Conservation (phyloP, 495 filamentous ascomycete species). For the Neurospora cerealis region DNA sequence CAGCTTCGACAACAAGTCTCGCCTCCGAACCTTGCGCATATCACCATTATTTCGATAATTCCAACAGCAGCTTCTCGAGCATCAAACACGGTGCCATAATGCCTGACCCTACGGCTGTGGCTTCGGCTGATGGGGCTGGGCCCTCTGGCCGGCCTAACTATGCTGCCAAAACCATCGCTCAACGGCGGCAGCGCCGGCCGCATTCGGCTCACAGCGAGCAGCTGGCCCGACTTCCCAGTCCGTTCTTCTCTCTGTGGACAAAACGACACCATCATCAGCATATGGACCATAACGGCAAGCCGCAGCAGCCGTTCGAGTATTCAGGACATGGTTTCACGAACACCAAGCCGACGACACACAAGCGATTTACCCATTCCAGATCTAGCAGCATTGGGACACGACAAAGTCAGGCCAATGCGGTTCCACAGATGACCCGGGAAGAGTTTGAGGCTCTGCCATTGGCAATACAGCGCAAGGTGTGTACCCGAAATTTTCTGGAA, state of each 20-base stretch:
- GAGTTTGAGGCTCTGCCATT: constrained; percentile 44
- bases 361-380: constrained; percentile 13
- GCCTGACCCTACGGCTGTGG: constrained; percentile 15
- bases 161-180: background rate
- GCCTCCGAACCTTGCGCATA: constrained; percentile 1
- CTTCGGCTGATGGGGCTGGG: constrained; percentile 3
- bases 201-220: constrained; percentile 14
- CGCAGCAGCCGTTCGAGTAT: background rate
- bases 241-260: constrained; percentile 20
- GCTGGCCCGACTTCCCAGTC: constrained; percentile 14
- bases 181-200: constrained; percentile 14
- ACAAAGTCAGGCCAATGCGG: constrained; percentile 11
- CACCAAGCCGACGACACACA: constrained; percentile 12
- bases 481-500: constrained; percentile 10
- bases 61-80: constrained; percentile 1
- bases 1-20: constrained; percentile 19
- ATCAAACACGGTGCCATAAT: constrained; percentile 8
- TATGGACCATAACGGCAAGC: constrained; percentile 5
- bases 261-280: constrained; percentile 18
- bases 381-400: constrained; percentile 16
- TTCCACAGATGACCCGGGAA: constrained; percentile 26
- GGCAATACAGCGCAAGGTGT: constrained; percentile 47
- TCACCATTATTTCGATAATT: background rate
- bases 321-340: constrained; percentile 7
- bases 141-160: constrained; percentile 1